Evolutionary conservation across 2,329 filamentous ascomycete genomes (phyloP), one percentile per base, ranked within the genome.

Genomic region (Thielaviopsis punctulata): DNA sequence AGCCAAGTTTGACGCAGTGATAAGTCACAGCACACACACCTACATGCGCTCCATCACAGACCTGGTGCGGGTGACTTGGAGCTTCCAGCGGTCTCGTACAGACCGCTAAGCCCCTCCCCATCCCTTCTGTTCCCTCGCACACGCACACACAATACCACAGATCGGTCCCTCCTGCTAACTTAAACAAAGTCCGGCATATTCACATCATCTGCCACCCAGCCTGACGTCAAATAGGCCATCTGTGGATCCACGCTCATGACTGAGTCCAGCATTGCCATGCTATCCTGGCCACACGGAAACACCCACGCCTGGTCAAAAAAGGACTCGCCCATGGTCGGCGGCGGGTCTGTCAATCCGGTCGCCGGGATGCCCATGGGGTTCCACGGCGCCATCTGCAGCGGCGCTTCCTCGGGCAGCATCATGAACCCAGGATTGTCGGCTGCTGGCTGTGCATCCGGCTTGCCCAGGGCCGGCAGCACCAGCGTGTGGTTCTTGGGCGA

Each of bases 181-280:
- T 41, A 41, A 1, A 19, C n/a, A 19, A 41, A 41, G n/a, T 9
- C n/a, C 3, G 5, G n/a, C n/a, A 41, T 10, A n/a, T 41, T 41
- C 6, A 30, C 4, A 15, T 48, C 36, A 6, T 54, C 52, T n/a
- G 44, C 18, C 22, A 45, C 36, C 52, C 52, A 54, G 21, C 45
- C 36, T 6, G 52, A 54, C 9, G 48, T 22, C 18, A 55, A 36
- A n/a, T 55, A 55, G 15, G 41, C 45, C 22, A 60, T 56, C 44
- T 61, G 59, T 23, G 60, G 54, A 33, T 61, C 59, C 2, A 56
- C 49, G 22, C 55, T 56, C 19, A 60, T 52, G 10, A 54, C 41
- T 15, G 57, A 57, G 33, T 61, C 58, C 21, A 59, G 55, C 9
- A 57, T 46, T 5, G 53, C 53, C 53, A 59, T 45, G 12, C 55